These are phyloP conservation scores for Septoria linicola DNA, from an alignment of 2,329 filamentous ascomycete species.

Conservation along the genomic window DNA sequence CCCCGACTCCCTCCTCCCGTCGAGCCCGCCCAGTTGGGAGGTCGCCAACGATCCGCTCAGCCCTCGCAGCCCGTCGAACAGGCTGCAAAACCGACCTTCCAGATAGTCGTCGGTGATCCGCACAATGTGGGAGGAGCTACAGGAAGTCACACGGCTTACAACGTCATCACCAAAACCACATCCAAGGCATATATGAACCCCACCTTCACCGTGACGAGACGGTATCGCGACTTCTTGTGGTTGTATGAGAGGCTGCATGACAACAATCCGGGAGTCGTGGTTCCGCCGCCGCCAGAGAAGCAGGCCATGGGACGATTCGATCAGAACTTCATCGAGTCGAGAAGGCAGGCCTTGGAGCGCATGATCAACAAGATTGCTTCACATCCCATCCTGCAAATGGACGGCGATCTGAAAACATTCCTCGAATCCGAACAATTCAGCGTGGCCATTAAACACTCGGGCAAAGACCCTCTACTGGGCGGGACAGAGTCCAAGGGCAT, in stretches of 20 bases:
- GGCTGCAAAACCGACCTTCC: slow-evolving; percentile 86
- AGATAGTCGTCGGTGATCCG: slow-evolving; percentile 90
- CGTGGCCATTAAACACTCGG: slow-evolving; percentile 92
- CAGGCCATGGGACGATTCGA: slow-evolving; percentile 96
- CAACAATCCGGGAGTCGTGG: slow-evolving; percentile 92
- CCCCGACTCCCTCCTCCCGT: slow-evolving; percentile 66
- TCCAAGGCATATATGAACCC: slow-evolving; percentile 93
- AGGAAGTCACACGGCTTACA: slow-evolving; percentile 96
- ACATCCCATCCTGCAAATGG: slow-evolving; percentile 87
- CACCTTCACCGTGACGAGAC: slow-evolving; percentile 88
- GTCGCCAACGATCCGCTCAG: slow-evolving; percentile 54
- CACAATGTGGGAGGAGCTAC: slow-evolving; percentile 97
- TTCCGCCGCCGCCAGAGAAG: slow-evolving; percentile 95
- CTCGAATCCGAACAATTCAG: slow-evolving; percentile 95
- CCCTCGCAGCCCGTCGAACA: slow-evolving; percentile 90
- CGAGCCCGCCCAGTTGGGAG: slow-evolving; percentile 49
- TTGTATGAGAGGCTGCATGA: slow-evolving; percentile 91
- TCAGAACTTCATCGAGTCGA: slow-evolving; percentile 90
- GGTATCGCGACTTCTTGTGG: slow-evolving; percentile 97
- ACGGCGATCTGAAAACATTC: slow-evolving; percentile 92
- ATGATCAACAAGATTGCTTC: slow-evolving; percentile 96
- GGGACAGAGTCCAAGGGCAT: slow-evolving; percentile 83
- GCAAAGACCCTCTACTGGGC: slow-evolving; percentile 73
- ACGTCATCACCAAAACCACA: slow-evolving; percentile 90
- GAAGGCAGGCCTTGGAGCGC: slow-evolving; percentile 86